Evolutionary conservation across 345 rosid genomes (phyloP).

Genomic region (Moricandia moricandioides): DNA sequence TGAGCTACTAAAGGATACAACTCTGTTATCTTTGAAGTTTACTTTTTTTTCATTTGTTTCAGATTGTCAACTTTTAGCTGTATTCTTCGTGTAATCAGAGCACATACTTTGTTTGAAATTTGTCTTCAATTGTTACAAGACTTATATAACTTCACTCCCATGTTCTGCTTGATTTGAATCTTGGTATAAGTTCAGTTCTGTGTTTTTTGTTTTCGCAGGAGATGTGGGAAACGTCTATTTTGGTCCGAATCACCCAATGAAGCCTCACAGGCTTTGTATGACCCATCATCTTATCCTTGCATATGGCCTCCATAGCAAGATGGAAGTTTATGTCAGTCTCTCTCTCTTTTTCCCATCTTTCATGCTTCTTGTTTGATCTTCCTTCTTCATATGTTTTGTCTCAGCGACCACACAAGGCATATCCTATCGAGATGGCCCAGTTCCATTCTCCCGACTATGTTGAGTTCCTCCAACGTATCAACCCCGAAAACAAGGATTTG

Average conservation of each 20-base stretch:
- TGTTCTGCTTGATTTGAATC: background rate
- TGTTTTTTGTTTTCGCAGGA: conserved; percentile 46
- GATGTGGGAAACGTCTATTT: conserved; percentile 93
- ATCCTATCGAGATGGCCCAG: conserved; percentile 94
- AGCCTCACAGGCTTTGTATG: conserved; percentile 97
- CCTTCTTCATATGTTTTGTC: conserved; percentile 9
- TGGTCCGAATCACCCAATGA: conserved; percentile 98
- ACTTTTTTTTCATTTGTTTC: no score
- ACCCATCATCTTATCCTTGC: conserved; percentile 96
- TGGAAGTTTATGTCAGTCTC: conserved; percentile 84
- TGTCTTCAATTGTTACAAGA: background rate
- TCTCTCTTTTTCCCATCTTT: background rate
- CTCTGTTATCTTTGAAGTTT: no score
- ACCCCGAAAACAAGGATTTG: conserved; percentile 67
- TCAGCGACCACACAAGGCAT: conserved; percentile 99
- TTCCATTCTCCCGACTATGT: conserved; percentile 95
- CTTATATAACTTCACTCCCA: background rate
- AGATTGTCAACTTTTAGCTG: background rate
- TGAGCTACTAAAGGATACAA: background rate
- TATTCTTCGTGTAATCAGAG: background rate
- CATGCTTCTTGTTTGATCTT: background rate
- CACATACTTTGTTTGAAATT: background rate
- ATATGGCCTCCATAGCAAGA: conserved; percentile 87
- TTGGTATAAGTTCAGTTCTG: background rate
- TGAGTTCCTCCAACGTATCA: conserved; percentile 81